phyloP scores from a whole-genome alignment of 2,329 filamentous ascomycete species.

The Aspergillus sclerotialis region DNA sequence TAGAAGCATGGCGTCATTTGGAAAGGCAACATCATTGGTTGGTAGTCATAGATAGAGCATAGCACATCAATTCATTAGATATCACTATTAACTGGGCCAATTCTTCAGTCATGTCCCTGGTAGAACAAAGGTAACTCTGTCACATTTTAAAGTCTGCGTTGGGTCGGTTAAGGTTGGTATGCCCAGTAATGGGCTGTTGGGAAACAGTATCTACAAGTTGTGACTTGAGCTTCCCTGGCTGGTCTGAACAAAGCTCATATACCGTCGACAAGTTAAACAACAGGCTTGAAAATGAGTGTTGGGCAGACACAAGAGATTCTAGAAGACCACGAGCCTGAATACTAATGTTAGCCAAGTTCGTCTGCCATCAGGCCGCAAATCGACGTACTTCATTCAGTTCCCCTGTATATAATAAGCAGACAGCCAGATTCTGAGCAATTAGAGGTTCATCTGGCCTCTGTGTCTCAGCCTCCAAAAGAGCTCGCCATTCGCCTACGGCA shows the following conservation, averaged over 20 bases:
- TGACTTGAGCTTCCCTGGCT: slow-evolving; percentile 62
- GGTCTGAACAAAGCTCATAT: slow-evolving; percentile 85
- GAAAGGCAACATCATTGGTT: slow-evolving; percentile 1
- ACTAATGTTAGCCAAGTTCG: too few relatives aligned
- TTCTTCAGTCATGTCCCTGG: neutral
- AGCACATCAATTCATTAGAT: slow-evolving; percentile 6
- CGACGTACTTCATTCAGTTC: slow-evolving; percentile 59
- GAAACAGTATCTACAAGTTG: slow-evolving; percentile 65
- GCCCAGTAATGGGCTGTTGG: slow-evolving; percentile 45
- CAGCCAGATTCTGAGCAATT: slow-evolving; percentile 72
- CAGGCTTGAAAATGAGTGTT: slow-evolving; percentile 66
- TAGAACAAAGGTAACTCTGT: slow-evolving; percentile 10
- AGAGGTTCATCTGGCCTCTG: slow-evolving; percentile 54
- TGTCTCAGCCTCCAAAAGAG: slow-evolving; percentile 41
- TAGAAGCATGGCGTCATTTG: slow-evolving; percentile 2
- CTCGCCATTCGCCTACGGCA: slow-evolving; percentile 57
- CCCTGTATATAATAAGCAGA: slow-evolving; percentile 77
- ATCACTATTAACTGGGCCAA: slow-evolving; percentile 3
- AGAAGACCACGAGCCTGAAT: slow-evolving; percentile 59
- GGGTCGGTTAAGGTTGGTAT: slow-evolving; percentile 61
- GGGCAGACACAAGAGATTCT: slow-evolving; percentile 56
- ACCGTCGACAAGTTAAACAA: slow-evolving; percentile 87
- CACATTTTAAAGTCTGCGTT: slow-evolving; percentile 72
- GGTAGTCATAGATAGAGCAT: slow-evolving; percentile 1
- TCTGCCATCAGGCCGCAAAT: too few relatives aligned